Base-by-base conservation (phyloP, 768 basidiomycete species). In the Boletus fagicola region DNA sequence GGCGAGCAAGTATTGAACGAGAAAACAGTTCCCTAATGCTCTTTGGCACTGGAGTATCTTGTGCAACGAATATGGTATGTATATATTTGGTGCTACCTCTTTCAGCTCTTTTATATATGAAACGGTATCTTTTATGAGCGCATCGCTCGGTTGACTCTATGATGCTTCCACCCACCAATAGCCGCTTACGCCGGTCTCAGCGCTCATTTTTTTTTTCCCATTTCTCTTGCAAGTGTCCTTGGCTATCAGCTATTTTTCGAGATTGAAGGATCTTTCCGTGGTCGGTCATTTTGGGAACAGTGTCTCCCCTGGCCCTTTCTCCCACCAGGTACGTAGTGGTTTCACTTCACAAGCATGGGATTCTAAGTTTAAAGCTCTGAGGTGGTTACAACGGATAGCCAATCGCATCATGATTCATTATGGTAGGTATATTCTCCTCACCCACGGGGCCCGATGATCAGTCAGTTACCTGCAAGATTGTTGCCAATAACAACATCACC, bases 401-500 rank as follows among this genome's bases (percentile, higher is more conserved):
- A 26, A 38, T 57, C 52, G 48, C 42, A 4, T 42, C 51, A 36
- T 33, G 13, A 16, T 35, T 33, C 40, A 47, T 40, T n/a, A 28
- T 30, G 45, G 4, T 11, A 15, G n/a, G 20, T 20, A 48, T 31
- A 18, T 50, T 57, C 26, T 42, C 40, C 35, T 24, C 39, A 24
- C 26, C 36, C 39, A 56, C n/a, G 31, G 26, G 22, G 7, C n/a
- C 39, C 16, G 30, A 30, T 30, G 30, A 50, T 45, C 22, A 28
- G n/a, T 45, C 43, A 28, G 40, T 42, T 36, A 26, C 54, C 31
- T 28, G 51, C 51, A 26, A 58, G 18, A 47, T 36, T n/a, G 59
- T 64, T 56, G 50, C 48, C 51, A 52, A 51, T 56, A 59, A 49
- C 63, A 56, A 57, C 56, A 30, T 50, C 35, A 47, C 16, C 49